phyloP scores from a whole-genome alignment of 768 basidiomycete genomes.

The Hydnum rufescens region DNA sequence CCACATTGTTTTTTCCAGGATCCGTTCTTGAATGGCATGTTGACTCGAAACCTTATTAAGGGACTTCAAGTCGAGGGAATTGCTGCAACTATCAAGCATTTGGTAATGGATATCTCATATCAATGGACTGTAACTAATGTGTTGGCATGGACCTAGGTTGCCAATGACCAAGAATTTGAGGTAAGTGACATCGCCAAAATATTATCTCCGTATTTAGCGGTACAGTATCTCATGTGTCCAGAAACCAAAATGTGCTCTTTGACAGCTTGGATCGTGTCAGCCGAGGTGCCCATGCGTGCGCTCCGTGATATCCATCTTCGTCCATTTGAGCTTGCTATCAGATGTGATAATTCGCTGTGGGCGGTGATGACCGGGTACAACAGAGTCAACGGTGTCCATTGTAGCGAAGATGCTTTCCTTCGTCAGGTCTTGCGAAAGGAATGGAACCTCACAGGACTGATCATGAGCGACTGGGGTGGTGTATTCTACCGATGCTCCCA shows the following conservation, averaged over 20 bases:
- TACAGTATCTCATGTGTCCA: not conserved
- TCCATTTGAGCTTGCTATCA: slow-evolving; percentile 23
- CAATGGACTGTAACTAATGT: slow-evolving; percentile 61
- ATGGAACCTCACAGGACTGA: slow-evolving; percentile 40
- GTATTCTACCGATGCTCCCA: slow-evolving; percentile 25
- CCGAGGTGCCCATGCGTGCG: slow-evolving; percentile 39
- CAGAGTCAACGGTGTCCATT: slow-evolving; percentile 23
- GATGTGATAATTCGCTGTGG: not conserved
- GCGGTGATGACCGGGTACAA: not conserved
- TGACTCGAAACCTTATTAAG: slow-evolving; percentile 49
- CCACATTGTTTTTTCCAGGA: slow-evolving; percentile 66
- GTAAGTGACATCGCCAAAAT: too few species aligned
- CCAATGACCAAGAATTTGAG: slow-evolving; percentile 41
- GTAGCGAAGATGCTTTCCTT: slow-evolving; percentile 32
- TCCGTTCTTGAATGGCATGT: slow-evolving; percentile 47
- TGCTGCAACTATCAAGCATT: slow-evolving; percentile 55
- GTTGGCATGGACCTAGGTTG: slow-evolving; percentile 23
- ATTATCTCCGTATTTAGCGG: not conserved
- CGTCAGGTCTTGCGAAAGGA: slow-evolving; percentile 37
- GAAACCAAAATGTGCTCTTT: slow-evolving; percentile 16
- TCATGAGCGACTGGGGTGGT: slow-evolving; percentile 42
- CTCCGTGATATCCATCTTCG: slow-evolving; percentile 53
- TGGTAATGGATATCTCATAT: slow-evolving; percentile 33
- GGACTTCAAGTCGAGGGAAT: slow-evolving; percentile 49
- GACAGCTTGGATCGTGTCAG: slow-evolving; percentile 26